Conservation (phyloP, 768 basidiomycete species). For the Mycena capillaripes region DNA sequence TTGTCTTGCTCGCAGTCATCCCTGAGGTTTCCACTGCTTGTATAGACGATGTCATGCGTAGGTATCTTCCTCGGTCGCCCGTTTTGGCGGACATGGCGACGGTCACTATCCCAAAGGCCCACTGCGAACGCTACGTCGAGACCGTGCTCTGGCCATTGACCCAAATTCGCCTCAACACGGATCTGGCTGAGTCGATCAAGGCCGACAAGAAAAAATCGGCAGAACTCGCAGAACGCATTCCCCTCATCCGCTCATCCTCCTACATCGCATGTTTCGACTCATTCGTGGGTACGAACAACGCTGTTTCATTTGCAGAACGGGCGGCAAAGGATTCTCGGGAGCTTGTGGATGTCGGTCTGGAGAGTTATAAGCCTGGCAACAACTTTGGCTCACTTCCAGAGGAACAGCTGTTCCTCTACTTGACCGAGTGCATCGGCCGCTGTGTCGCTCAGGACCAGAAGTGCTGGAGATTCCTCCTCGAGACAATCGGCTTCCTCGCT, state of each 20-base stretch:
- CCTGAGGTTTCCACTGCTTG: slow-evolving; percentile 12
- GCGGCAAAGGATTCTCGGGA: slow-evolving; percentile 21
- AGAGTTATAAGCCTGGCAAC: slow-evolving; percentile 12
- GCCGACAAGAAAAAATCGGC: slow-evolving; percentile 31
- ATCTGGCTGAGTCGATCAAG: slow-evolving; percentile 21
- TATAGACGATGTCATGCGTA: slow-evolving; percentile 21
- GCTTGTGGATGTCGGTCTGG: slow-evolving; percentile 18
- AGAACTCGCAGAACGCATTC: slow-evolving; percentile 33
- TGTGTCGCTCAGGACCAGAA: slow-evolving; percentile 27
- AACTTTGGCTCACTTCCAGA: slow-evolving; percentile 16
- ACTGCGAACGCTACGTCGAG: slow-evolving; percentile 35
- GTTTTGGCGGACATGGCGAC: slow-evolving; percentile 35
- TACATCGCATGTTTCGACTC: slow-evolving; percentile 26
- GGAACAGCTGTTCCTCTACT: slow-evolving; percentile 29
- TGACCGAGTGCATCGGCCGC: slow-evolving; percentile 30
- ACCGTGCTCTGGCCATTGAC: slow-evolving; percentile 35
- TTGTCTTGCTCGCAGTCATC: slow-evolving; percentile 33
- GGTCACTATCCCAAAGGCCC: slow-evolving; percentile 30
- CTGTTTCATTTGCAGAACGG: slow-evolving; percentile 27
- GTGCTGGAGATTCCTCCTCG: slow-evolving; percentile 29
- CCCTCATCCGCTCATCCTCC: slow-evolving; percentile 23
- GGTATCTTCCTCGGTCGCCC: slow-evolving; percentile 24
- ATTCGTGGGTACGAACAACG: slow-evolving; percentile 27
- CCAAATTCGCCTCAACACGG: slow-evolving; percentile 18
- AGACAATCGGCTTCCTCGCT: slow-evolving; percentile 25